phyloP scores from a whole-genome alignment of 257 asterid species.

The Lantana camara region DNA sequence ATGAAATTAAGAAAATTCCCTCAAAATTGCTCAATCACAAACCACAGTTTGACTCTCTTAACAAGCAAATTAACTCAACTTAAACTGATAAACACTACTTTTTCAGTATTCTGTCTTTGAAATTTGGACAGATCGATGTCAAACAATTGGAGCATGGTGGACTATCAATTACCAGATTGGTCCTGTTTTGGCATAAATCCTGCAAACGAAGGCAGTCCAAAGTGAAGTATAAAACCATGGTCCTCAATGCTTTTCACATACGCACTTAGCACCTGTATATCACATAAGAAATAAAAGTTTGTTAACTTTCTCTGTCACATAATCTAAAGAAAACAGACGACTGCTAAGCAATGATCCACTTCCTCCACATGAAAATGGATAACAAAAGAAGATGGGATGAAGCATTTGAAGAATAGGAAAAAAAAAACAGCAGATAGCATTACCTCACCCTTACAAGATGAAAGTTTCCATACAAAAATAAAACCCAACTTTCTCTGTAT shows the following conservation, averaged over 20 bases:
- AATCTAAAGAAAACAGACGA: constrained; percentile 20
- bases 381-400: neutral
- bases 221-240: constrained; percentile 89
- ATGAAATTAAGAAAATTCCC: neutral
- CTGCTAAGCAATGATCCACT: constrained; percentile 3
- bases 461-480: no score
- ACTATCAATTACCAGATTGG: constrained; percentile 56
- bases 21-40: neutral
- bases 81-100: neutral
- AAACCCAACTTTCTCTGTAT: neutral
- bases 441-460: neutral
- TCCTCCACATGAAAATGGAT: neutral
- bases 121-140: neutral
- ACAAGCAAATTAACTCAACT: neutral
- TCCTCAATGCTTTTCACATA: constrained; percentile 90
- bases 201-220: constrained; percentile 67
- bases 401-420: constrained; percentile 2
- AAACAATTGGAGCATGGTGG: constrained; percentile 12
- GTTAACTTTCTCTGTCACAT: neutral
- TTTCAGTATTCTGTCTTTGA: constrained; percentile 10
- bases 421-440: neutral
- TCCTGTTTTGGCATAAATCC: constrained; percentile 75
- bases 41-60: constrained; percentile 9
- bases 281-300: constrained; percentile 15
- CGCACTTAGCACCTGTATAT: constrained; percentile 79